Evolutionary conservation across 2,329 filamentous ascomycete species (phyloP), one percentile per base, ranked within the genome.

Genomic region (Fonsecaea multimorphosa): DNA sequence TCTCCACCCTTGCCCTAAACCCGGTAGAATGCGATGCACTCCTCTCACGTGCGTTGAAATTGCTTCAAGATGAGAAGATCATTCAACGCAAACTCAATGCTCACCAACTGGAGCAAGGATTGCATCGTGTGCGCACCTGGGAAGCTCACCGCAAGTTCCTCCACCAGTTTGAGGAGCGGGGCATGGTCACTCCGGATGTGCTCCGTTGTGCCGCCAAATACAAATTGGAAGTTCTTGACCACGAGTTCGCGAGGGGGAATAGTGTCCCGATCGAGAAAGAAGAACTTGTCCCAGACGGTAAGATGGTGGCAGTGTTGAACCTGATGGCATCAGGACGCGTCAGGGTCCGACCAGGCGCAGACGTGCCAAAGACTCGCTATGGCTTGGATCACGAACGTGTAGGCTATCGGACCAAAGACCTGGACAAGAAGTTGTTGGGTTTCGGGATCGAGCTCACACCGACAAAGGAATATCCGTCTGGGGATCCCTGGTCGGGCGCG

Each of bases 401-500:
- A 8, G 78, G 78, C 11, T 84, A 84, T 60, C 73, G 80, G 51
- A 82, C 81, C 0, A 74, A 80, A 14, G 73, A 77, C 40, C 80
- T 84, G 72, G 79, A 84, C 66, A 82, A 79, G 66, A 70, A 69
- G 5, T 74, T 76, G 19, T 72, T 84, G 16, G 75, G 75, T 12
- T 84, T 83, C 65, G 68, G 74, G 1, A 70, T 83, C 14, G 76
- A 82, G 19, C 68, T 83, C 14, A 67, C 67, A 8, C 78, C 80
- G 0, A 73, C 27, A 53, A 71, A 65, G 0, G 68, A 64, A 2
- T 84, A 84, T 67, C 58, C 76, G 8, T 75, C 74, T 24, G 81
- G 80, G 3, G 78, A 81, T 63, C 78, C 79, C 0, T 64, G 78
- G 3, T 46, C 67, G 4, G 71, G 73, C 63, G 67, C 9, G 27